These are phyloP conservation scores for Euphorbia pulcherrima DNA, from an alignment of 345 rosid species.

Conservation along the genomic window DNA sequence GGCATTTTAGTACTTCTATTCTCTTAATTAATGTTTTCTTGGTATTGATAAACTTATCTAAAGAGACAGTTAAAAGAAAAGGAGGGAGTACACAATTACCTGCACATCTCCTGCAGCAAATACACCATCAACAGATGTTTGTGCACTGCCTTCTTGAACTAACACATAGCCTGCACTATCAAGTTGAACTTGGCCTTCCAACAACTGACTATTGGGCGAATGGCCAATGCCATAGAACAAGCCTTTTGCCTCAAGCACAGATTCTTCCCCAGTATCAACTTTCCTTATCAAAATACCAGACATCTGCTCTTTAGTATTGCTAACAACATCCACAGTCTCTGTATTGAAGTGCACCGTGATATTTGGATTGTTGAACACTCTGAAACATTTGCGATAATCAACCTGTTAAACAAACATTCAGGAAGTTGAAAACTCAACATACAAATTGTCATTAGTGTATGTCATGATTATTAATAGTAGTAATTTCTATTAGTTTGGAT, in stretches of 20 bases:
- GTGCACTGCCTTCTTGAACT: slow-evolving; percentile 69
- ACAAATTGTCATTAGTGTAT: slow-evolving; percentile 71
- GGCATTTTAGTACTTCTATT: no score
- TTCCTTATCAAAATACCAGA: slow-evolving; percentile 74
- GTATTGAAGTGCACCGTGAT: slow-evolving; percentile 90
- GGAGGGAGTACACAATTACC: slow-evolving; percentile 57
- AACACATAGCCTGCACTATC: slow-evolving; percentile 75
- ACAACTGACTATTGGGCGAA: slow-evolving; percentile 80
- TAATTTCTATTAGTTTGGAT: no score
- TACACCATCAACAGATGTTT: slow-evolving; percentile 84
- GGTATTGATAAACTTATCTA: no score
- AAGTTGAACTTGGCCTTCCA: slow-evolving; percentile 93
- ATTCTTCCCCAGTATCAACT: slow-evolving; percentile 71
- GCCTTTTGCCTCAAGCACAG: slow-evolving; percentile 87
- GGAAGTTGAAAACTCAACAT: slow-evolving; percentile 97
- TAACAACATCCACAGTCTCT: slow-evolving; percentile 70
- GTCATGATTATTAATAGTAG: no score
- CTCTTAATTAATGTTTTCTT: no score
- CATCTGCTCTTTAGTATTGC: slow-evolving; percentile 94
- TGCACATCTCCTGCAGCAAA: slow-evolving; percentile 99
- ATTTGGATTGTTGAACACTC: slow-evolving; percentile 96
- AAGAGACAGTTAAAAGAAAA: no score
- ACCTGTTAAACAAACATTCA: slow-evolving; percentile 99
- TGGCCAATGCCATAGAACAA: slow-evolving; percentile 97
- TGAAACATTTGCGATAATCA: slow-evolving; percentile 99